phyloP scores from a whole-genome alignment of 139 green algal species.

The Coccomyxa sp. region DNA sequence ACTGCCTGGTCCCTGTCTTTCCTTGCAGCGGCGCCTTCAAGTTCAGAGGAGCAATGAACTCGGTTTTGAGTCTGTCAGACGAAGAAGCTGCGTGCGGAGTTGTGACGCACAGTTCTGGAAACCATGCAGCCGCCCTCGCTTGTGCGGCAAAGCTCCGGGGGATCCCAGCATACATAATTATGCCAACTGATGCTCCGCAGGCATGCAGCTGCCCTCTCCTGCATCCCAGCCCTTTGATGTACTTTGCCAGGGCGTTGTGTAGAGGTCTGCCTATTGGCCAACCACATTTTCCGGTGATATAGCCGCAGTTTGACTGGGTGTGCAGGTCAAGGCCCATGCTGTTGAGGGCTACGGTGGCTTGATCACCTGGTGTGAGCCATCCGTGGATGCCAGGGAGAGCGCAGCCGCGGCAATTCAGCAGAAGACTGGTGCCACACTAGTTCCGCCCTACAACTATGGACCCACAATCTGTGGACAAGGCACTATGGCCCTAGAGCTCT shows the following conservation, averaged over 20 bases:
- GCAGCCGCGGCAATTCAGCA: constrained; percentile 31
- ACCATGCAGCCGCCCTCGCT: constrained; percentile 62
- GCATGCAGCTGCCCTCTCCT: background rate
- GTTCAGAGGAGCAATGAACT: constrained; percentile 64
- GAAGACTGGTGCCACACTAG: constrained; percentile 54
- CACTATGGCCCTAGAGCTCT: constrained; percentile 79
- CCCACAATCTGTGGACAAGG: constrained; percentile 73
- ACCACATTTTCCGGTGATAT: background rate
- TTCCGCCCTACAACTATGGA: constrained; percentile 75
- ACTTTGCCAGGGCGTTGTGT: background rate
- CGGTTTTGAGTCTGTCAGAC: constrained; percentile 46
- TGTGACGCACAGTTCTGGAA: constrained; percentile 65
- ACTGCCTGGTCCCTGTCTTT: background rate
- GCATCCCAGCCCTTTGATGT: background rate
- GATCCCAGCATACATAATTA: constrained; percentile 68
- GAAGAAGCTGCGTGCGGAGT: constrained; percentile 46
- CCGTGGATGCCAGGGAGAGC: constrained; percentile 54
- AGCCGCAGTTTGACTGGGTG: background rate
- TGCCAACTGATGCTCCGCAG: constrained; percentile 56
- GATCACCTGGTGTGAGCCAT: constrained; percentile 56
- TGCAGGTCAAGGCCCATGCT: constrained; percentile 60
- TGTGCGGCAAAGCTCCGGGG: constrained; percentile 45
- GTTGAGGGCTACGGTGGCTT: constrained; percentile 49
- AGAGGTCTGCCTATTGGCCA: background rate
- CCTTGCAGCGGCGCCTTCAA: constrained; percentile 56